Evolutionary conservation across 2,329 filamentous ascomycete species (phyloP), one percentile per base, ranked within the genome.

Genomic region (Hypoxylon sp.): DNA sequence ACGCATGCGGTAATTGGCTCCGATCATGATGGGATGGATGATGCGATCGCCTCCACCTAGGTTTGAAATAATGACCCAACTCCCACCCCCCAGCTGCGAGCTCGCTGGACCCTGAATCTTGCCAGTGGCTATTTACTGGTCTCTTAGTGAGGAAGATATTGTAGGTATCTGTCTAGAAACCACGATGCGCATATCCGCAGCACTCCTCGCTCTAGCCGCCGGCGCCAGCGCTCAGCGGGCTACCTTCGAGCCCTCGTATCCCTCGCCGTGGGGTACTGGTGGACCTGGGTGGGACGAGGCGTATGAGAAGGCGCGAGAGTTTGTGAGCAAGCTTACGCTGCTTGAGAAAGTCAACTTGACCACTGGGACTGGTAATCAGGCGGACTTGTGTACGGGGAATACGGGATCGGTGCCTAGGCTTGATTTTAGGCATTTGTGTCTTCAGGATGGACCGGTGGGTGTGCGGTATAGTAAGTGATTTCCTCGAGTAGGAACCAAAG

Each of bases 271-370:
- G 71, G 65, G 66, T 3, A 41, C 65, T 1, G 71, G 72, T 6
- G 72, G 71, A 2, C 69, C 71, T 7, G 71, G 69, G 11, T 92
- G 90, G 90, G 83, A 82, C 5, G 82, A 83, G 16, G 89, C 90
- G 11, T 90, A 91, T 74, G 78, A 80, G 11, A 88, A 88, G 73
- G 91, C 91, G 0, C 83, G 85, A 45, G 84, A 84, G 6, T 90
- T 93, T 66, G 90, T 93, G 19, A 84, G 84, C 30, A 83, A 88
- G 70, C 81, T 94, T 74, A 92, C 90, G 1, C 79, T 93, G 53
- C 79, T 87, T 4, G 91, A 93, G 77, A 93, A 93, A 78, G 89
- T 93, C 74, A 93, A 93, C 75, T 77, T 94, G 66, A 93, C 91
- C 3, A 93, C 90, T 5, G 90, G 91, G 70, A 86, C 87, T 52